Base-by-base conservation (phyloP, 2,329 filamentous ascomycete genomes). In the Penicillium freii region DNA sequence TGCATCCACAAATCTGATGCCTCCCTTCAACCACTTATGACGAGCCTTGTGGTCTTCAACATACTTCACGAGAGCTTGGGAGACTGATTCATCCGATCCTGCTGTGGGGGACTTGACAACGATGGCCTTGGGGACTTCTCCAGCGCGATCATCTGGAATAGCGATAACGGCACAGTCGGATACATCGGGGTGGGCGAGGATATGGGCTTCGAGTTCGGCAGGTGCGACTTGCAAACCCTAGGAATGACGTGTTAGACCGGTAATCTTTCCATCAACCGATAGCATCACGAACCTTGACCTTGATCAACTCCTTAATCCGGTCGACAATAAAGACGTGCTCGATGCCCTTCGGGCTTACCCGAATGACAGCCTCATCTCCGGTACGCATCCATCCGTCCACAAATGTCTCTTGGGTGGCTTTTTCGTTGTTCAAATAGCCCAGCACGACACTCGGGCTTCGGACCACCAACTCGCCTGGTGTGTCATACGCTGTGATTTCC, bases 311-410 rank as follows among this genome's bases (percentile, higher is more conserved):
- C 77, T 89, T 90, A 67, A 89, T 87, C 5, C 92, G 85, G 71
- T 96, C 92, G 1, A 92, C 88, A 57, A 97, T 88, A 70, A 91
- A 88, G 48, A 96, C 72, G 68, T 97, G 92, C 73, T 96, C 91
- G 62, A 87, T 78, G 3, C 90, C 91, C 2, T 80, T 78, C 0
- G 84, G 81, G 8, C 84, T 79, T 66, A 84, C 82, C 2, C 82
- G 81, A 11, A 95, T 78, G 3, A 93, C 78, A 0, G 88, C 91
- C 71, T 95, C 90, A 66, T 97, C 92, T 6, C 92, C 92, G 0
- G 92, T 96, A 40, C 84, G 84, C 81, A 96, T 85, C 85, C 91
- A 94, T n/a, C 81, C 80, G 62, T 92, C 87, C 1, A 86, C 80
- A 67, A 91, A 97, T 0, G 92, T 94, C 71, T 95, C 91, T 51